Evolutionary conservation across 2,329 filamentous ascomycete species (phyloP).

Genomic region (Tolypocladium ophioglossoides): DNA sequence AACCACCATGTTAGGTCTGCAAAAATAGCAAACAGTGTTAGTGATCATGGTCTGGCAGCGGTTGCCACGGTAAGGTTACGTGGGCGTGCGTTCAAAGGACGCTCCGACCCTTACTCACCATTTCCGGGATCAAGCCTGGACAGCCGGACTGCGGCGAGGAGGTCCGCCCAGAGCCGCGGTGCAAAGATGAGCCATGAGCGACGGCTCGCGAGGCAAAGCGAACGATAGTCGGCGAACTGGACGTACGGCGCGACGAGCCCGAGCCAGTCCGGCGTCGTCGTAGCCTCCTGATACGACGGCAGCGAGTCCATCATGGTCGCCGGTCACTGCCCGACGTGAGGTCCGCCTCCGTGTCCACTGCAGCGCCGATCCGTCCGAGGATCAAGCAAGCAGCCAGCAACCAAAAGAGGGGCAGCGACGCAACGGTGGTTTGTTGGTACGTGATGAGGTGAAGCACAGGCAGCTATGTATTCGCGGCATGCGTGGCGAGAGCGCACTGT

Average conservation of each 20-base stretch:
- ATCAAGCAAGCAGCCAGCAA: neutral
- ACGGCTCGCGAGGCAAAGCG: constrained; percentile 36
- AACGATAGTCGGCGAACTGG: constrained; percentile 26
- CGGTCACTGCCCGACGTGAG: neutral
- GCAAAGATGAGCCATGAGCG: constrained; percentile 39
- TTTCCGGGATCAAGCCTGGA: constrained; percentile 32
- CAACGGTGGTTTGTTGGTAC: neutral
- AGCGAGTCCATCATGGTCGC: constrained; percentile 18
- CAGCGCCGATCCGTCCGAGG: neutral
- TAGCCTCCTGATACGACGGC: constrained; percentile 46
- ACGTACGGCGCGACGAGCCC: constrained; percentile 35
- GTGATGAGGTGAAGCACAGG: neutral
- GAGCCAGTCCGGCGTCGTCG: constrained; percentile 35
- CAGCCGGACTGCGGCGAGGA: constrained; percentile 27
- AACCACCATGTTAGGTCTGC: constrained; percentile 40
- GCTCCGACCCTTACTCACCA: constrained; percentile 24
- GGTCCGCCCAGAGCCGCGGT: constrained; percentile 41
- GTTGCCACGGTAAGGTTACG: neutral
- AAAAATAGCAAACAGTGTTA: neutral
- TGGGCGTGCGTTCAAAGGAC: neutral
- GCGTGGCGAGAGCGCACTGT: neutral
- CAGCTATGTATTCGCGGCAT: neutral
- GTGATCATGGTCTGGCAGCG: neutral
- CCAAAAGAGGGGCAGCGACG: neutral
- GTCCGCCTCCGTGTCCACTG: neutral